Evolutionary conservation across 2,329 filamentous ascomycete species (phyloP), one percentile per base, ranked within the genome.

Genomic region (Orbilia brochopaga): DNA sequence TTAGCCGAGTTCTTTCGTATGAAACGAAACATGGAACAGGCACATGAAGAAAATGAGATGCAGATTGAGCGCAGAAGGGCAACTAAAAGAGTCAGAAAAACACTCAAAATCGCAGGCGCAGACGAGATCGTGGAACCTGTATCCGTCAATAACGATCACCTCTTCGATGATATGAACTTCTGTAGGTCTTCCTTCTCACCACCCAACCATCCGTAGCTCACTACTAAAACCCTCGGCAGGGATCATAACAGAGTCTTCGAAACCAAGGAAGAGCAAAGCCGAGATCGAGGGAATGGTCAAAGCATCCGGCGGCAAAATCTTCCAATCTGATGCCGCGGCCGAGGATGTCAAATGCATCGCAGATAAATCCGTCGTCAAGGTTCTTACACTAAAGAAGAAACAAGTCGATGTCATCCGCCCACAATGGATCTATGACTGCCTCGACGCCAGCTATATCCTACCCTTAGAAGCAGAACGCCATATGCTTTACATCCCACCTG

Each of bases 261-360:
- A 85, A 46, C 90, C 91, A 0, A 80, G 82, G 23, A 94, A 90
- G 79, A 91, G 87, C 78, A 97, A 96, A 79, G 82, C 84, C 0
- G 88, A 95, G 74, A 81, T 99, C 1, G 92, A 97, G 79, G 82
- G 85, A 7, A 79, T 96, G 0, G 85, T 97, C 76, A 96, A 94
- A 79, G 85, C 87, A 3, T 87, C 97, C 73, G 93, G 93, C 2
- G 94, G 92, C 4, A 85, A 81, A 8, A 83, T 97, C 32, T 89
- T 88, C 6, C 92, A 97, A 78, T 88, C 87, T 10, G 85, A 91
- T 5, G 85, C 82, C 2, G 84, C 86, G 0, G 83, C 82, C 1
- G 81, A 85, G 0, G 80, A 83, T 50, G 91, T 89, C 74, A 82
- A 94, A 37, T 83, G 92, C 56, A 81, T 97, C 10, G 91, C 90